These are phyloP conservation scores for Neofusicoccum kwambonambiense DNA, from an alignment of 2,329 filamentous ascomycete genomes.

Conservation along the genomic window DNA sequence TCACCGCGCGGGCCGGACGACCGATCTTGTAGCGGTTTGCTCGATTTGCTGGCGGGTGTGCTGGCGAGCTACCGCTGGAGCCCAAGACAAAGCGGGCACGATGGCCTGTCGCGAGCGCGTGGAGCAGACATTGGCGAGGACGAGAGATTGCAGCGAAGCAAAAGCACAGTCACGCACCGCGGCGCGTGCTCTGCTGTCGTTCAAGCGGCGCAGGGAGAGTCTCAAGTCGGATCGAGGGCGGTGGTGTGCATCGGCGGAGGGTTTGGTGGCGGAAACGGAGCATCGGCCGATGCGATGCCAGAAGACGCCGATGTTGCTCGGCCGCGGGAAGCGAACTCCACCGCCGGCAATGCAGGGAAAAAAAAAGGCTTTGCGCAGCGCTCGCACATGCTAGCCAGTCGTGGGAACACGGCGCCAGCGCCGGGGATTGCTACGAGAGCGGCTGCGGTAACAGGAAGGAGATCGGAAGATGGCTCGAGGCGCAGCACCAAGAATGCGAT, in stretches of 20 bases:
- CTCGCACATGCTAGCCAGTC: not conserved
- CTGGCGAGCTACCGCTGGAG: not conserved
- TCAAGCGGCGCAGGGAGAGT: not conserved
- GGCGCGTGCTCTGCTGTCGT: not conserved
- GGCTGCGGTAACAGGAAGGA: not conserved
- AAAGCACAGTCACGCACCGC: not conserved
- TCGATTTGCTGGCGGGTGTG: not conserved
- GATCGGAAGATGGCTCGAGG: not conserved
- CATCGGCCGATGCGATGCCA: not conserved
- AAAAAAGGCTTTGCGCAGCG: not conserved
- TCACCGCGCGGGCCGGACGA: not conserved
- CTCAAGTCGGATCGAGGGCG: not conserved
- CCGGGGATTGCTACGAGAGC: not conserved
- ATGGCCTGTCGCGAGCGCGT: not conserved
- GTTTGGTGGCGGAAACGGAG: not conserved
- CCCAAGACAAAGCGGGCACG: not conserved
- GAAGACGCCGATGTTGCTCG: not conserved
- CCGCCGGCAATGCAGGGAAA: not conserved
- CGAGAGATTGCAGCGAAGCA: not conserved
- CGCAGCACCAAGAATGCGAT: not conserved
- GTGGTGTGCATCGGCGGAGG: not conserved
- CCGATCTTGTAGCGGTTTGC: not conserved
- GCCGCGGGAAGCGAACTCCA: not conserved
- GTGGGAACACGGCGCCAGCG: not conserved
- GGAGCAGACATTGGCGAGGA: not conserved